These are phyloP conservation scores for Pisolithus marmoratus DNA, from an alignment of 768 basidiomycete genomes.

Conservation along the genomic window DNA sequence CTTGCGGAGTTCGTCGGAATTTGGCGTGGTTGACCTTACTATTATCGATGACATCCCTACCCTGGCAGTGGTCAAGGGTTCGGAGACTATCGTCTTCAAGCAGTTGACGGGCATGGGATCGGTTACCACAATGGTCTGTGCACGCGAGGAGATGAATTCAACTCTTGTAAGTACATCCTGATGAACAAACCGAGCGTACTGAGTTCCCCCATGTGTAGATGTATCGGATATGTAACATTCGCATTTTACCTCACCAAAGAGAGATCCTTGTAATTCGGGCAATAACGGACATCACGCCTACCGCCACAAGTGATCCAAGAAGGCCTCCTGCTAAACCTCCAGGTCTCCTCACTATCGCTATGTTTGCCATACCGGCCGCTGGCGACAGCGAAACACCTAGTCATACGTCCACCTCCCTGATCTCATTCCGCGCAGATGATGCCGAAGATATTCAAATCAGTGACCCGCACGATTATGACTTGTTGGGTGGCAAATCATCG, in stretches of 20 bases:
- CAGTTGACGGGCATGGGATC: constrained; percentile 31
- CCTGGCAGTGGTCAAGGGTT: constrained; percentile 37
- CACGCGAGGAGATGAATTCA: constrained; percentile 25
- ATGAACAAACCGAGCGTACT: background rate
- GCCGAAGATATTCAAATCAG: constrained; percentile 31
- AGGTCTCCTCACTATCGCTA: constrained; percentile 25
- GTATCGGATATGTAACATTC: constrained; percentile 47
- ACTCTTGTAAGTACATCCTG: constrained; percentile 17
- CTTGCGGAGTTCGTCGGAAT: constrained; percentile 32
- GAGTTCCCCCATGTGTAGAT: constrained; percentile 25
- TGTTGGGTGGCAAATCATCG: constrained; percentile 10
- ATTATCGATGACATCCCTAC: constrained; percentile 38
- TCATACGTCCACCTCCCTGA: constrained; percentile 21
- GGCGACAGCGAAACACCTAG: constrained; percentile 23
- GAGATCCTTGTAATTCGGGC: constrained; percentile 49
- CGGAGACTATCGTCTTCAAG: constrained; percentile 38
- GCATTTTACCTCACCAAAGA: constrained; percentile 45
- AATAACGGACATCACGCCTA: constrained; percentile 12
- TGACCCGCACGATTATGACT: constrained; percentile 21
- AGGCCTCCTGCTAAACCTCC: constrained; percentile 15
- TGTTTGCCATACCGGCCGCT: constrained; percentile 27
- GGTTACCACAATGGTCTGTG: constrained; percentile 36
- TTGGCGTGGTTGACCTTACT: constrained; percentile 38
- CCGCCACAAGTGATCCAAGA: background rate
- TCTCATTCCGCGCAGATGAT: constrained; percentile 27